phyloP scores from a whole-genome alignment of 1,139 yeast genomes.

The Suhomyces panamericanus region DNA sequence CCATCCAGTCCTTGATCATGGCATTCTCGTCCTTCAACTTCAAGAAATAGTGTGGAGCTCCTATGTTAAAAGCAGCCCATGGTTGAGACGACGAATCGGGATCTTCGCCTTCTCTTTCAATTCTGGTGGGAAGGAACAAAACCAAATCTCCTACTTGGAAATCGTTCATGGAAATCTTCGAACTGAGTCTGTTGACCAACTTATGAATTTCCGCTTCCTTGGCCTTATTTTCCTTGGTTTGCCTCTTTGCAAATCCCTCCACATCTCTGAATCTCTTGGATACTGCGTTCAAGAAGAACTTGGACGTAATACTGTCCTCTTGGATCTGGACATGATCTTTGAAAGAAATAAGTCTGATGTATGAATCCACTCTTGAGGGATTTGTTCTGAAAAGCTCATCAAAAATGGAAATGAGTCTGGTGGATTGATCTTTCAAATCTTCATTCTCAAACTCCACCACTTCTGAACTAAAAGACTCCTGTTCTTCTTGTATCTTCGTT shows the following conservation, averaged over 20 bases:
- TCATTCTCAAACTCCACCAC: slow-evolving; percentile 12
- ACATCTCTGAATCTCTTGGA: slow-evolving; percentile 83
- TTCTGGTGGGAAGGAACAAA: slow-evolving; percentile 74
- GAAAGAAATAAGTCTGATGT: slow-evolving; percentile 31
- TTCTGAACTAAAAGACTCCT: slow-evolving; percentile 8
- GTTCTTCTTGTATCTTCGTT: slow-evolving; percentile 2
- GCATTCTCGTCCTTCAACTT: slow-evolving; percentile 29
- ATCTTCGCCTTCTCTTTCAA: slow-evolving; percentile 31
- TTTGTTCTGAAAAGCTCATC: slow-evolving; percentile 23
- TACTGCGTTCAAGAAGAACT: slow-evolving; percentile 62
- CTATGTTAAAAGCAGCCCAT: slow-evolving; percentile 86
- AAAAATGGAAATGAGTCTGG: slow-evolving; percentile 20
- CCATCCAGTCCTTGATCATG: slow-evolving; percentile 64
- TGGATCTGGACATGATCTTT: slow-evolving; percentile 39
- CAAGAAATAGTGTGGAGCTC: slow-evolving; percentile 75
- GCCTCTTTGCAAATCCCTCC: slow-evolving; percentile 84
- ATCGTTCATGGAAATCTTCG: slow-evolving; percentile 63
- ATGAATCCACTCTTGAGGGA: slow-evolving; percentile 25
- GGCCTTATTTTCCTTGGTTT: slow-evolving; percentile 70
- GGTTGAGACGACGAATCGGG: slow-evolving; percentile 44
- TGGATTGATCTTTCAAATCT: slow-evolving; percentile 20
- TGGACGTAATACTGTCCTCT: slow-evolving; percentile 24
- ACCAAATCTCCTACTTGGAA: slow-evolving; percentile 76
- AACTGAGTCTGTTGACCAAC: slow-evolving; percentile 36
- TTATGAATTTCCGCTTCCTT: slow-evolving; percentile 46